Base-by-base conservation (phyloP, 2,329 filamentous ascomycete genomes). In the Colletotrichum somersetense region DNA sequence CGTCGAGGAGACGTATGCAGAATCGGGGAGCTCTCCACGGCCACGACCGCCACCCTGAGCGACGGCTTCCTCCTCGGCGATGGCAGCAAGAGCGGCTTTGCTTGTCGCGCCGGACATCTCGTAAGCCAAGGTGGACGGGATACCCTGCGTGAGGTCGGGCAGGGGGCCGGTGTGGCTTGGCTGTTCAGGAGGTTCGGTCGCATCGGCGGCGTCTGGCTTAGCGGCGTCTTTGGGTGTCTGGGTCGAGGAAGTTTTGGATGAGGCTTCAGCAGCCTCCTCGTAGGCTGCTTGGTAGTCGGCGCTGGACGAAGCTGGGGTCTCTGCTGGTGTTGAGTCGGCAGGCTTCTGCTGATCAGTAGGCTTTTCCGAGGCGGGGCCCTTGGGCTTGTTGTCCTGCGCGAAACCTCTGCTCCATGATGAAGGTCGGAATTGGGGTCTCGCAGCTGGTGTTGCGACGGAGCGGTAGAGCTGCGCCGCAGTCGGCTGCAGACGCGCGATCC, bases 111-210 rank as follows among this genome's bases (percentile, higher is more conserved):
- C 77, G 0, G 84, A 82, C 68, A 92, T 89, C 82, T 98, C 96
- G 72, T 91, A 91, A 68, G 92, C 93, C 67, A 98, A 88, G 1
- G 95, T 97, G 2, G 95, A 97, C 0, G 96, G 96, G 74, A 98
- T 97, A 75, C 96, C 96, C 78, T 96, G 92, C n/a, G 94, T 96
- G 56, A 98, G 87, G 80, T 98, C 95, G 65, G 96, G 96, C 16
- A 98, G 89, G 65, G 93, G 91, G 77, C 91, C 88, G 59, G 78
- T 78, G 6, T 71, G 67, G 40, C 30, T 62, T 23, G 52, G 46
- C 10, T 72, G 65, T 53, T 74, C 72, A 56, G 63, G 62, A 26
- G 58, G 35, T 62, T 67, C 56, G 57, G 70, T 67, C n/a, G 66
- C 62, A 48, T 73, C 69, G 70, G 66, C 42, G 57, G 65, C 66